Percentiles rank a stretch among this genome's conserved stretches.
Evolutionary conservation across 164 flowering plant genomes (phyloP).

Genomic region (Umbilicus rupestris): DNA sequence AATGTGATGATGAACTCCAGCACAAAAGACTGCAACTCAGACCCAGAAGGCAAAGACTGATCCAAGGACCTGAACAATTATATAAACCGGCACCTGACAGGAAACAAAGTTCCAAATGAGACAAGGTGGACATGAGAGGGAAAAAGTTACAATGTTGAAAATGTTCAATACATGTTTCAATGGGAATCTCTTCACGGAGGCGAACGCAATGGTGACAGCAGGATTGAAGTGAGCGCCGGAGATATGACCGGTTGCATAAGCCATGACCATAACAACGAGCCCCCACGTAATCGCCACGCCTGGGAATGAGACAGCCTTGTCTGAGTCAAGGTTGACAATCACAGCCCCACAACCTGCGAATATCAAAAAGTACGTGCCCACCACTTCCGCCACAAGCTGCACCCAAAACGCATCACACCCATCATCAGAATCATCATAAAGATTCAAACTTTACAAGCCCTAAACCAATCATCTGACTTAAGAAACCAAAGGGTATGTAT

Average conservation of each 20-base stretch:
- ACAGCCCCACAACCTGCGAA: slow-evolving; percentile 52
- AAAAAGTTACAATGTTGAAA: no score
- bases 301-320: slow-evolving; percentile 28
- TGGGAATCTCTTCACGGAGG: slow-evolving; percentile 44
- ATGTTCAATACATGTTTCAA: slow-evolving; percentile 36
- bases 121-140: no score
- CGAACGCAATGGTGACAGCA: slow-evolving; percentile 50
- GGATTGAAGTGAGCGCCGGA: slow-evolving; percentile 63
- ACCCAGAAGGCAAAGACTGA: slow-evolving; percentile 33
- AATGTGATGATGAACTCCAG: slow-evolving; percentile 49
- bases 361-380: slow-evolving; percentile 53
- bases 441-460: no score
- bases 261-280: slow-evolving; percentile 43
- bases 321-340: slow-evolving; percentile 30
- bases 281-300: slow-evolving; percentile 55
- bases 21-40: slow-evolving; percentile 32
- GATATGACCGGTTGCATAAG: slow-evolving; percentile 46
- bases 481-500: no score
- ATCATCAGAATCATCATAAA: no score
- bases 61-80: slow-evolving; percentile 33
- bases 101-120: no score
- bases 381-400: slow-evolving; percentile 48
- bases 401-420: background rate
- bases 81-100: slow-evolving; percentile 34
- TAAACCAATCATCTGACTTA: no score